phyloP scores from a whole-genome alignment of 1,139 yeast genomes.

The Kodamaea alishanica region DNA sequence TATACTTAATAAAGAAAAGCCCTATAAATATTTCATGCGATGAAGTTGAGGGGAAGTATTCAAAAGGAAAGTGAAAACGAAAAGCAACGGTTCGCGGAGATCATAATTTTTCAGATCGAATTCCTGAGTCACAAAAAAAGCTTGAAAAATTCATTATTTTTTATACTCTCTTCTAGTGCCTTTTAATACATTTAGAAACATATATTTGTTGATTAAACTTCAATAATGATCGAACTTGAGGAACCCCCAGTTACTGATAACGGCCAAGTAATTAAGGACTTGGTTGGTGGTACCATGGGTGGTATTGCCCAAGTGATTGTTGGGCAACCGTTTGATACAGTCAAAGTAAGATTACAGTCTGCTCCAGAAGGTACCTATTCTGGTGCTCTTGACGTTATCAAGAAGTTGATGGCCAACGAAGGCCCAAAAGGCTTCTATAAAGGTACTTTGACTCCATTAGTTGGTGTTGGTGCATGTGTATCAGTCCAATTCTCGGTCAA shows the following conservation, averaged over 20 bases:
- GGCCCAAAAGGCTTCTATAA: constrained; percentile 82
- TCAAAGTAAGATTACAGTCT: constrained; percentile 85
- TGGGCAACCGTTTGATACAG: constrained; percentile 97
- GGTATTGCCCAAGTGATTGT: constrained; percentile 91
- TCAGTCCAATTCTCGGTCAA: constrained; percentile 81
- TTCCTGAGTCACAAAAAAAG: no score
- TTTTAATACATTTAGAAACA: no score
- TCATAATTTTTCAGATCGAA: no score
- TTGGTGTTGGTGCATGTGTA: constrained; percentile 93
- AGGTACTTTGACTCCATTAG: constrained; percentile 76
- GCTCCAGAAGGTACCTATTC: constrained; percentile 73
- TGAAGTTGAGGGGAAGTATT: no score
- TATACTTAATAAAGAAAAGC: no score
- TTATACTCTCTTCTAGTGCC: no score
- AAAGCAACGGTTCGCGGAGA: no score
- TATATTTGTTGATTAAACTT: background rate
- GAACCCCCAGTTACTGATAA: constrained; percentile 43
- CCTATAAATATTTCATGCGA: no score
- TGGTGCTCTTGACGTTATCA: constrained; percentile 75
- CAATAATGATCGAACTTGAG: constrained; percentile 45
- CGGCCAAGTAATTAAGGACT: constrained; percentile 68
- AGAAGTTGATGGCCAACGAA: constrained; percentile 64
- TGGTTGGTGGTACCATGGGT: constrained; percentile 88
- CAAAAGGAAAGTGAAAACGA: no score
- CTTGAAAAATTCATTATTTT: no score